phyloP scores from a whole-genome alignment of 2,329 filamentous ascomycete genomes.

The Parastagonospora avenae region DNA sequence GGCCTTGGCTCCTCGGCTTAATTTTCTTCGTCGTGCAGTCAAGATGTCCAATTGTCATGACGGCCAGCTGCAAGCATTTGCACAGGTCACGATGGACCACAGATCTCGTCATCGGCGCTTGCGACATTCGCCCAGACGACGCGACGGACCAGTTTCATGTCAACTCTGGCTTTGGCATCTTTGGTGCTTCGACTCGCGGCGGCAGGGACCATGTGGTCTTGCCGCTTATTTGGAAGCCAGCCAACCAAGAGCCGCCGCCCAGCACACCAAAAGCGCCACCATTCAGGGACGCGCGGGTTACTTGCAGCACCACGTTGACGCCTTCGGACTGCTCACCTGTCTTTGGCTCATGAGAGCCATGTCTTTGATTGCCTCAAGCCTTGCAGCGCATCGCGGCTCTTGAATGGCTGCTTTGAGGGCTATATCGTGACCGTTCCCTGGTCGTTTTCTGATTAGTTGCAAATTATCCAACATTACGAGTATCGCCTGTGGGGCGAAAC shows the following conservation, averaged over 20 bases:
- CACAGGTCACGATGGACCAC: neutral
- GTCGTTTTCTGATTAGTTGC: constrained; percentile 23
- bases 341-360: constrained; percentile 22
- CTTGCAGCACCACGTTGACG: constrained; percentile 21
- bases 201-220: constrained; percentile 25
- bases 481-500: constrained; percentile 36
- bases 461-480: constrained; percentile 42
- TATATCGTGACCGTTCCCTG: constrained; percentile 9
- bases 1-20: constrained; percentile 9
- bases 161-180: constrained; percentile 16
- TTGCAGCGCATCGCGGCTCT: constrained; percentile 9
- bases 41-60: constrained; percentile 2
- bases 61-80: neutral
- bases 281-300: constrained; percentile 41
- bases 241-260: constrained; percentile 37
- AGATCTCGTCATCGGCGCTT: constrained; percentile 23
- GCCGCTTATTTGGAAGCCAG: constrained; percentile 29
- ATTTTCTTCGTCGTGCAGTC: neutral
- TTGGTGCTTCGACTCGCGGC: constrained; percentile 28
- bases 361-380: constrained; percentile 29
- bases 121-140: constrained; percentile 35
- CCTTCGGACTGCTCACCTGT: constrained; percentile 20
- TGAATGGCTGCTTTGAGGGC: constrained; percentile 15
- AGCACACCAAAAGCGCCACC: constrained; percentile 32
- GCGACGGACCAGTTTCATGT: constrained; percentile 34